Evolutionary conservation across 2,329 filamentous ascomycete genomes (phyloP), one percentile per base, ranked within the genome.

Genomic region (Fusarium nematophilum): DNA sequence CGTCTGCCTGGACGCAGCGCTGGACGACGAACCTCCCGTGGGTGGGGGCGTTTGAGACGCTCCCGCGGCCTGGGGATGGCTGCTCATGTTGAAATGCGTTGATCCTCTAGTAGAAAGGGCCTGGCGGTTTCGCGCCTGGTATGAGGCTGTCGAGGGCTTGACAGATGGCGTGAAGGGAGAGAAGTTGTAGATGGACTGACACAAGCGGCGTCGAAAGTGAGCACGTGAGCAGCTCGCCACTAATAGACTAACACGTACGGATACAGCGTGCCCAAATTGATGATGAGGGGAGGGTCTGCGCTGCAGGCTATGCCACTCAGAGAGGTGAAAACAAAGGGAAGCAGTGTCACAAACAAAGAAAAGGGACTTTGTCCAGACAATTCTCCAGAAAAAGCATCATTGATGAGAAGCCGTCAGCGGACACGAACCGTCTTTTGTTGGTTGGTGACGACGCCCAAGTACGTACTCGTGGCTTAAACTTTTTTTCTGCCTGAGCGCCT

Each of bases 151-250:
- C 34, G 13, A 48, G 15, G 43, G 18, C 6, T 18, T 11, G 23
- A 3, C 13, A 11, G 44, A 14, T 14, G 31, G 18, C 17, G 25
- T 18, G 36, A 18, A 48, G 54, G 40, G 15, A 56, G 18, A 30
- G 18, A 31, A 29, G 46, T 34, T 40, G 58, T 36, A 44, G 59
- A 47, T 47, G 31, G 37, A 34, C 17, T 44, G 37, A 44, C 39
- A 54, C 40, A 37, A 58, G 39, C 40, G 37, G 31, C 40, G 31
- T 21, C 21, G 21, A 21, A 21, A 44, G 38, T 34, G 46, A 43
- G 59, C 60, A 63, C 60, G 60, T 63, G 60, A 60, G 42, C 60
- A 57, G 43, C 43, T 61, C 56, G 60, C 60, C 60, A 63, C 60
- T 48, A 33, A 45, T 44, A 18, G 30, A 54, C 6, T 6, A 21